Evolutionary conservation across 352 stramenopile genomes (phyloP).

Genomic region (Phytophthora nicotianae): DNA sequence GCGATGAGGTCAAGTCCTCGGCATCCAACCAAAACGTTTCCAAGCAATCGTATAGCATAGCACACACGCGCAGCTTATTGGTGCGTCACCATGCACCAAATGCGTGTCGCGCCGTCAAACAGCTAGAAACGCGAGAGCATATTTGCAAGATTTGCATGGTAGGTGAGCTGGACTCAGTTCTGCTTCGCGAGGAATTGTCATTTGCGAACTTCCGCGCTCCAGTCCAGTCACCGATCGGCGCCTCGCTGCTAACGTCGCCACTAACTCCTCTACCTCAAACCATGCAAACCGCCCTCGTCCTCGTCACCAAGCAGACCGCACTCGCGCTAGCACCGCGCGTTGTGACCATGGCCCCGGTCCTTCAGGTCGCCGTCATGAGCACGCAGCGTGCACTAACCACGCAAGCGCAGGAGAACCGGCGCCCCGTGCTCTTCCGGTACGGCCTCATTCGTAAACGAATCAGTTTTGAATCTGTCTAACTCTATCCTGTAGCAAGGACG

Average conservation of each 20-base stretch:
- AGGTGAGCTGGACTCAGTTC: conserved; percentile 11
- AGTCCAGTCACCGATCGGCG: conserved; percentile 7
- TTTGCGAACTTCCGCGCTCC: conserved; percentile 28
- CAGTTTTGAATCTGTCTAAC: conserved; percentile 9
- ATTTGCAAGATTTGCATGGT: conserved; percentile 5
- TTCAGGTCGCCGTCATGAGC: conserved; percentile 33
- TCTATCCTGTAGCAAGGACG: conserved; percentile 54
- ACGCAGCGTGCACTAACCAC: conserved; percentile 28
- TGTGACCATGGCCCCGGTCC: conserved; percentile 19
- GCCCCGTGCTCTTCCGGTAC: conserved; percentile 33
- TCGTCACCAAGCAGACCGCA: conserved; percentile 34
- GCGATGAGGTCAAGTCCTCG: too few species aligned
- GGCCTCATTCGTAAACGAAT: background rate
- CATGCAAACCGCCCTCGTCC: conserved; percentile 34
- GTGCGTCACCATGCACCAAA: conserved; percentile 20
- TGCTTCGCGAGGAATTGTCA: conserved; percentile 14
- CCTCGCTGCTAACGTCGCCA: conserved; percentile 13
- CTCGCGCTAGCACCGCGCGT: conserved; percentile 24
- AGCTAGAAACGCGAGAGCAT: conserved; percentile 27
- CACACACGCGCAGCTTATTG: conserved; percentile 4
- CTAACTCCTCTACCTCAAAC: background rate
- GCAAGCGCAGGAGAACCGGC: conserved; percentile 33
- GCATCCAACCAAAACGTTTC: background rate
- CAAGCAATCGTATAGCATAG: background rate
- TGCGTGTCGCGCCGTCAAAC: conserved; percentile 18